Conservation (phyloP, 2,329 filamentous ascomycete species). For the Ophiognomonia clavigignenti-juglandacearum region DNA sequence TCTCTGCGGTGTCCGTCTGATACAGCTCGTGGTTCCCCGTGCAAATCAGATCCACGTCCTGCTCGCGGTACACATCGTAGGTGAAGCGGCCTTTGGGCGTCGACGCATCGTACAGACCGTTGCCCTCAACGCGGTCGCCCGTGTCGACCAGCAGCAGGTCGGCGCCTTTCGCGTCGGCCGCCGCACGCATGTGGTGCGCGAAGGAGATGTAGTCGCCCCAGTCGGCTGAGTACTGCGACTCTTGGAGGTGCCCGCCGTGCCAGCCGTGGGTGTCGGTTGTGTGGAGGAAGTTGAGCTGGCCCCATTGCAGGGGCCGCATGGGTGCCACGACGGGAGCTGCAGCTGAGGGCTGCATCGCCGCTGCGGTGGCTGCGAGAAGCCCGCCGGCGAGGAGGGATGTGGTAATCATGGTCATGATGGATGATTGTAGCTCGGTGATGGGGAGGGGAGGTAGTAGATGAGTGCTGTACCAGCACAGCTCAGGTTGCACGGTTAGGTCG, state of each 20-base stretch:
- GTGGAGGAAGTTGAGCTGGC: slow-evolving; percentile 94
- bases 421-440: not conserved
- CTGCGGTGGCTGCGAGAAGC: slow-evolving; percentile 32
- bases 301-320: slow-evolving; percentile 81
- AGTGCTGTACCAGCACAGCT: too few species aligned
- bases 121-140: slow-evolving; percentile 87
- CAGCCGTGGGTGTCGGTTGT: slow-evolving; percentile 96
- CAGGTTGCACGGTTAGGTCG: too few species aligned
- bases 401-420: slow-evolving; percentile 24
- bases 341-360: slow-evolving; percentile 71
- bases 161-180: slow-evolving; percentile 70
- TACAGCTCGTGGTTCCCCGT: slow-evolving; percentile 97
- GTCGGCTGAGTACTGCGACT: slow-evolving; percentile 91
- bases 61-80: slow-evolving; percentile 79
- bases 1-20: slow-evolving; percentile 68
- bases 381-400: slow-evolving; percentile 30
- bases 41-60: slow-evolving; percentile 78
- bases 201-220: slow-evolving; percentile 99
- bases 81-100: slow-evolving; percentile 83
- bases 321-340: slow-evolving; percentile 73
- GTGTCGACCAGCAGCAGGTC: slow-evolving; percentile 95
- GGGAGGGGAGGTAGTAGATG: too few species aligned
- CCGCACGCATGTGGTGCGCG: slow-evolving; percentile 71
- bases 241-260: slow-evolving; percentile 88
- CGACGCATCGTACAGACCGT: slow-evolving; percentile 89